Evolutionary conservation across 495 filamentous ascomycete species (phyloP).

Genomic region (Chaetomium cochliodes): DNA sequence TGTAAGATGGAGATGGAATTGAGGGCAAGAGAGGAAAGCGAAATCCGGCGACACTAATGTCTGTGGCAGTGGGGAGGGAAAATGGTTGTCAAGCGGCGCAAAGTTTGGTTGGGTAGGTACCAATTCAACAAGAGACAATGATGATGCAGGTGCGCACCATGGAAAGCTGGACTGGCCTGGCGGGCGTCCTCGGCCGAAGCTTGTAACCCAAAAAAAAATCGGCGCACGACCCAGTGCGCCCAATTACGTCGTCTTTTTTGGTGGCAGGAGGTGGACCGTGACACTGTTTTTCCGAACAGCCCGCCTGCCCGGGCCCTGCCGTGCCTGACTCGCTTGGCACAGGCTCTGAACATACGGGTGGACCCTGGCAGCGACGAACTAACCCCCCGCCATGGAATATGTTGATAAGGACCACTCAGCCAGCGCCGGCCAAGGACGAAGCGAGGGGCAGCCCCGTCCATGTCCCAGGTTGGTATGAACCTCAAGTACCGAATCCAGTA

Average conservation of each 20-base stretch:
- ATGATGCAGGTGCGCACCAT: constrained; percentile 15
- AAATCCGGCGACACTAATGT: not conserved
- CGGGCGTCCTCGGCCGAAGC: constrained; percentile 21
- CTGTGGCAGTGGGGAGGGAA: not conserved
- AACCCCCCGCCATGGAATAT: no score
- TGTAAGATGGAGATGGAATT: constrained; percentile 5
- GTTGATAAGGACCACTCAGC: no score
- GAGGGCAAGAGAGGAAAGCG: not conserved
- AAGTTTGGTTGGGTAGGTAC: not conserved
- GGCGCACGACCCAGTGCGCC: constrained; percentile 6
- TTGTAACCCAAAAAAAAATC: constrained; percentile 25
- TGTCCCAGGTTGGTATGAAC: no score
- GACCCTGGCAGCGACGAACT: not conserved
- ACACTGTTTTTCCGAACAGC: constrained; percentile 20
- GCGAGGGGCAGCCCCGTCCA: no score
- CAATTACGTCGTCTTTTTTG: constrained; percentile 19
- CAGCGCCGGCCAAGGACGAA: no score
- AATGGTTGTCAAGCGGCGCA: constrained; percentile 8
- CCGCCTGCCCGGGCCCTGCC: constrained; percentile 6
- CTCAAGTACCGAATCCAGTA: no score
- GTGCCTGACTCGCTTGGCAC: not conserved
- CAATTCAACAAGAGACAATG: not conserved
- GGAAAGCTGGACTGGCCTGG: constrained; percentile 4
- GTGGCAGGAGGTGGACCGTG: constrained; percentile 2
- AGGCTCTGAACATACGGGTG: no score